phyloP scores from a whole-genome alignment of 805 yeast genomes.

The Saccharomyces mikatae region DNA sequence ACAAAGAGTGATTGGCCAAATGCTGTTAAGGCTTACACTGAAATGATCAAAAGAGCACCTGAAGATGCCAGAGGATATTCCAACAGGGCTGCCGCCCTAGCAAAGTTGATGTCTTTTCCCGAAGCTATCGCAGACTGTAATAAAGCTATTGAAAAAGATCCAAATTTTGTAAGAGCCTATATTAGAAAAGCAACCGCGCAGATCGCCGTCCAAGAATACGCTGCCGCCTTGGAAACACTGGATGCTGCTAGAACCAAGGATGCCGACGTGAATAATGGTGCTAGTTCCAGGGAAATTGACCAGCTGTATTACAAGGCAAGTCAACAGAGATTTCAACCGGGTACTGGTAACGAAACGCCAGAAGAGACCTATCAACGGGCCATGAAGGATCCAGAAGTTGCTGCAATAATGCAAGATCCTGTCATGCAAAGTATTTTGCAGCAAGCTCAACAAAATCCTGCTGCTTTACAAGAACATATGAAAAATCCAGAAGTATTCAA shows the following conservation, averaged over 20 bases:
- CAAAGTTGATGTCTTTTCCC: slow-evolving; percentile 93
- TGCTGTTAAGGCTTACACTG: slow-evolving; percentile 90
- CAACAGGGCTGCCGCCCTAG: slow-evolving; percentile 94
- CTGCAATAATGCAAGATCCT: slow-evolving; percentile 82
- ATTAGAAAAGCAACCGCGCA: slow-evolving; percentile 94
- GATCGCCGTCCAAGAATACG: slow-evolving; percentile 81
- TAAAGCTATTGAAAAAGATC: slow-evolving; percentile 79
- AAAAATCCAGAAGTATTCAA: slow-evolving; percentile 86
- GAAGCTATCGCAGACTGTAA: slow-evolving; percentile 93
- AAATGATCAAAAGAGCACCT: slow-evolving; percentile 96
- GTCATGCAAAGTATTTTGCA: slow-evolving; percentile 90
- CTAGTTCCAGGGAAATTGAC: slow-evolving; percentile 68
- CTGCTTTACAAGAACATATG: slow-evolving; percentile 96
- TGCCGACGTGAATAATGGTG: slow-evolving; percentile 50
- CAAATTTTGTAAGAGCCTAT: slow-evolving; percentile 85
- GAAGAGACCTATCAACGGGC: slow-evolving; percentile 91
- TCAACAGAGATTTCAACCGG: slow-evolving; percentile 69
- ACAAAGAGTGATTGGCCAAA: slow-evolving; percentile 92
- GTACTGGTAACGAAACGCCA: slow-evolving; percentile 76
- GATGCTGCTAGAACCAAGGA: slow-evolving; percentile 73
- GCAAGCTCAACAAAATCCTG: slow-evolving; percentile 93
- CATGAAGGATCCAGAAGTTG: slow-evolving; percentile 89
- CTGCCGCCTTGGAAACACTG: slow-evolving; percentile 73
- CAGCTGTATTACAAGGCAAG: slow-evolving; percentile 70
- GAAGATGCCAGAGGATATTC: slow-evolving; percentile 94